These are phyloP conservation scores for Cyclocybe cylindracea DNA, from an alignment of 768 basidiomycete species.

Conservation along the genomic window DNA sequence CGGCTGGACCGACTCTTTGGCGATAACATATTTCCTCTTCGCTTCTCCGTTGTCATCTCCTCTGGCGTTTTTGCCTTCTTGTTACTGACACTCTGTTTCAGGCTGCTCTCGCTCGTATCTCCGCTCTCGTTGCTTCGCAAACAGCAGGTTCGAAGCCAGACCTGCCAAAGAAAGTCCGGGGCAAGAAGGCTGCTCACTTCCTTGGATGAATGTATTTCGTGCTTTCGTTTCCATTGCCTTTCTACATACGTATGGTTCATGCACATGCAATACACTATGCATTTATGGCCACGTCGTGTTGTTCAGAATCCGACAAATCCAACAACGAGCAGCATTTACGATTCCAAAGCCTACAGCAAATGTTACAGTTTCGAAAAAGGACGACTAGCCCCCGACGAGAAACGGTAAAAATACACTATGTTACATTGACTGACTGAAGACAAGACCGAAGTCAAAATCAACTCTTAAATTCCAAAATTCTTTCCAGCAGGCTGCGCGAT, in stretches of 20 bases:
- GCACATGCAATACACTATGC: slow-evolving; percentile 27
- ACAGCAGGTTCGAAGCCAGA: slow-evolving; percentile 63
- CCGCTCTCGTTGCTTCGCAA: slow-evolving; percentile 68
- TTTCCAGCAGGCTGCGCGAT: slow-evolving; percentile 60
- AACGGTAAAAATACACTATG: slow-evolving; percentile 1
- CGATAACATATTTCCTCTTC: slow-evolving; percentile 49
- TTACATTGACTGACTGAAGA: not conserved
- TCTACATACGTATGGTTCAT: slow-evolving; percentile 29
- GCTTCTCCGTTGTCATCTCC: slow-evolving; percentile 9
- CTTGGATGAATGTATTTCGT: slow-evolving; percentile 24
- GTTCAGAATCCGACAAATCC: too few species aligned
- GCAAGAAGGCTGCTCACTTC: slow-evolving; percentile 55
- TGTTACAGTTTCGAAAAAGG: not conserved
- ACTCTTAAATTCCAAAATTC: slow-evolving; percentile 16
- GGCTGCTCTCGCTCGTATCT: slow-evolving; percentile 78
- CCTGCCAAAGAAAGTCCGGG: slow-evolving; percentile 71
- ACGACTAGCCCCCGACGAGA: not conserved
- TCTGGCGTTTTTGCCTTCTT: slow-evolving; percentile 14
- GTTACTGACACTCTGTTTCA: slow-evolving; percentile 37
- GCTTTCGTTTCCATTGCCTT: slow-evolving; percentile 24
- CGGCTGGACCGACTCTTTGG: slow-evolving; percentile 72
- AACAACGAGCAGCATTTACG: too few species aligned
- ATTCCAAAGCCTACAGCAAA: too few species aligned
- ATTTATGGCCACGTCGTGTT: slow-evolving; percentile 9
- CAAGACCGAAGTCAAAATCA: too few species aligned